Evolutionary conservation across 192 early-diverging fungal species (phyloP), one percentile per base, ranked within the genome.

Genomic region (Phlyctochytrium planicorne): DNA sequence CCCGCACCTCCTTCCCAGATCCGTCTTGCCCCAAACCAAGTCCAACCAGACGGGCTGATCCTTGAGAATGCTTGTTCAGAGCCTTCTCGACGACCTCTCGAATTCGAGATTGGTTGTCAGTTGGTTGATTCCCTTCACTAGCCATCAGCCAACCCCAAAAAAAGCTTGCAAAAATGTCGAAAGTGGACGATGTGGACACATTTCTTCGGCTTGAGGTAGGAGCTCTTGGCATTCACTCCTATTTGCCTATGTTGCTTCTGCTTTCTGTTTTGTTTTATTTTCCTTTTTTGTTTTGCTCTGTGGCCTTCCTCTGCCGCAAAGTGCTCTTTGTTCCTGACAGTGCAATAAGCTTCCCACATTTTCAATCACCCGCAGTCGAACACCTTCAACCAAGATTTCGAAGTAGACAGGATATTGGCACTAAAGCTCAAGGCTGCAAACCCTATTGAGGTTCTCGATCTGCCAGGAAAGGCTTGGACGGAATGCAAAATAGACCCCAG

Each of bases 341-440:
- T 6, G 40, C 6, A 20, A 47, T 14, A 47, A 47, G 40, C 40
- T 32, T 53, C 52, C 14, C 27, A 2, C 23, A 66, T 29, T 62
- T 1, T 47, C 6, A 14, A 10, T 30, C n/a, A n/a, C n/a, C n/a
- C n/a, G n/a, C 50, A 81, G 72, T 33, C 72, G 35, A 83, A 62
- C 30, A 25, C 37, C 16, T 83, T 79, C 74, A 68, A 60, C 24
- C 83, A 84, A 60, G 80, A 82, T 61, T 23, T 50, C 4, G 78
- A 82, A 60, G 77, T 80, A 27, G 78, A 82, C 34, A 78, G 80
- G 30, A 82, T 85, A 40, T 75, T 82, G 23, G 62, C 62, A 24
- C 65, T 80, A 12, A 64, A 55, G 30, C 30, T n/a, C 60, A 50
- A 71, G 35, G 29, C 65, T 6, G 52, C 67, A 34, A 77, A 79